Conservation (phyloP, 495 filamentous ascomycete genomes). For the Chlorociboria aeruginascens region DNA sequence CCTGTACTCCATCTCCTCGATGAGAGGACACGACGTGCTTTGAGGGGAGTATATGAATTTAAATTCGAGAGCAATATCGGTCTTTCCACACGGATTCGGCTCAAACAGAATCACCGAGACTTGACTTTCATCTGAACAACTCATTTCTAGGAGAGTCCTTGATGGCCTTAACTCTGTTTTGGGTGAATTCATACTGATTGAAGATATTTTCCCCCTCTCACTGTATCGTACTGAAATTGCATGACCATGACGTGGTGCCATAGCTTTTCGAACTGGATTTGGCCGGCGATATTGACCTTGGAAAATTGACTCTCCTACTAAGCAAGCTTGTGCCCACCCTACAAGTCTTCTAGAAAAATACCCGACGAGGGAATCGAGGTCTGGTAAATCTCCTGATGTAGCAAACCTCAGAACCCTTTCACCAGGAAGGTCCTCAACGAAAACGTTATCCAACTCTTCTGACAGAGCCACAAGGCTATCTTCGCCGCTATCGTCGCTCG, state of each 20-base stretch:
- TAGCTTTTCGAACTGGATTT: constrained; percentile 85
- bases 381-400: not conserved
- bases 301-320: not conserved
- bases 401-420: not conserved
- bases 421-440: not conserved
- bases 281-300: too few species aligned
- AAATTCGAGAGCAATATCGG: too few species aligned
- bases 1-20: constrained; percentile 46
- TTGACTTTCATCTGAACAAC: too few species aligned
- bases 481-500: not conserved
- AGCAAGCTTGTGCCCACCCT: not conserved
- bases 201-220: too few species aligned
- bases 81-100: too few species aligned
- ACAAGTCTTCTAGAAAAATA: not conserved
- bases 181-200: too few species aligned
- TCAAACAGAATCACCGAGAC: too few species aligned
- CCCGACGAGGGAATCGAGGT: not conserved
- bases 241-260: constrained; percentile 2
- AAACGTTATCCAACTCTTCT: not conserved
- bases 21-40: constrained; percentile 76
- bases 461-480: not conserved
- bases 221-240: too few species aligned
- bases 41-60: too few species aligned
- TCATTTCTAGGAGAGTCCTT: too few species aligned
- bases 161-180: too few species aligned